phyloP scores from a whole-genome alignment of 225 moss, liverwort and hornwort genomes.

The Climacium dendroides region DNA sequence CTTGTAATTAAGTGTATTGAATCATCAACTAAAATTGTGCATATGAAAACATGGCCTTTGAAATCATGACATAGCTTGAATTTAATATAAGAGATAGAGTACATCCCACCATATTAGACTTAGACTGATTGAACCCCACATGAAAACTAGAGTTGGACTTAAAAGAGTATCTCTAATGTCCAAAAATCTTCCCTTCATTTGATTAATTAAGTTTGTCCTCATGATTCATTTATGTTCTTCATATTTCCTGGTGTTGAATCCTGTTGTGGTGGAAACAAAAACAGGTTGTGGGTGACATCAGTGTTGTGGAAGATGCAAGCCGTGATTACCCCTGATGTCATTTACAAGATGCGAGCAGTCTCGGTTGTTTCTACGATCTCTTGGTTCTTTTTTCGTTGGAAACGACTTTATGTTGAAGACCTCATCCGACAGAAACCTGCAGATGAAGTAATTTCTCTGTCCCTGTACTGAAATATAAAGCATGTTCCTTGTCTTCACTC shows the following conservation, averaged over 20 bases:
- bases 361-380: slow-evolving; percentile 1
- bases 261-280: background rate
- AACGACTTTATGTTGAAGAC: slow-evolving; percentile 3
- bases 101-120: background rate
- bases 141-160: background rate
- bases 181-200: background rate
- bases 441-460: slow-evolving; percentile 9
- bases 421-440: slow-evolving; percentile 9
- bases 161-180: background rate
- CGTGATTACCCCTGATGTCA: background rate
- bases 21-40: background rate
- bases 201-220: background rate
- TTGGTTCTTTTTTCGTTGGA: slow-evolving; percentile 41
- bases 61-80: background rate
- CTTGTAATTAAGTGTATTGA: no score
- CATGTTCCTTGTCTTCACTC: background rate
- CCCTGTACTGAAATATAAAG: background rate
- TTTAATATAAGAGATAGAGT: background rate
- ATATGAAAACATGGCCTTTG: background rate
- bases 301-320: slow-evolving; percentile 33
- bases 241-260: background rate
- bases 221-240: background rate
- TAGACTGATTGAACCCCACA: background rate
- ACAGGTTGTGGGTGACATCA: slow-evolving; percentile 13
- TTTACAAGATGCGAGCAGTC: slow-evolving; percentile 21